Conservation (phyloP, 2,329 filamentous ascomycete genomes). For the Hypomyces perniciosus region DNA sequence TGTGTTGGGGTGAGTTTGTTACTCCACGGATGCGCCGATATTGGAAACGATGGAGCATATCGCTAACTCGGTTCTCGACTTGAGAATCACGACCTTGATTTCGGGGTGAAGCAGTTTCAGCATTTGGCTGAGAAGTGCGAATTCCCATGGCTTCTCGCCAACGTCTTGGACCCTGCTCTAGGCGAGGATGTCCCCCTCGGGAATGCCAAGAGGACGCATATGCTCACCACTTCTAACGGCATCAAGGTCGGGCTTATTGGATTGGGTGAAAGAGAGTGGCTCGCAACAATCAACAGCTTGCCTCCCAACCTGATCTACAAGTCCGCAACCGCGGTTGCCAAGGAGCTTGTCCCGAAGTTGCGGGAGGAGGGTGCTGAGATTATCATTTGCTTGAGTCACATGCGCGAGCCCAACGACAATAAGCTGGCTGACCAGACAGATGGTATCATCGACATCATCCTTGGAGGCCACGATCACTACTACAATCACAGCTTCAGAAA, state of each 20-base stretch:
- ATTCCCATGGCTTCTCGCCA: conserved; percentile 87
- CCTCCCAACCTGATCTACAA: conserved; percentile 78
- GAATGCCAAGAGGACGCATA: conserved; percentile 66
- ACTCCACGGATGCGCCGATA: conserved; percentile 1
- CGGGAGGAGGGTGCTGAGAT: conserved; percentile 75
- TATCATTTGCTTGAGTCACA: conserved; percentile 75
- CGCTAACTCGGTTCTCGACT: neutral
- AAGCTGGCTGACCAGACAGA: conserved; percentile 71
- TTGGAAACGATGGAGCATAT: conserved; percentile 12
- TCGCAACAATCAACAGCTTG: conserved; percentile 80
- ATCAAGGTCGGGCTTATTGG: conserved; percentile 83
- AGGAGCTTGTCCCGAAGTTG: conserved; percentile 66
- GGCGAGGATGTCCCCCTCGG: conserved; percentile 70
- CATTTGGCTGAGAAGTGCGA: conserved; percentile 67
- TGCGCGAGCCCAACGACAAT: conserved; percentile 82
- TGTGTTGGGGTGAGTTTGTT: conserved; percentile 64
- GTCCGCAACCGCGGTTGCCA: conserved; percentile 69
- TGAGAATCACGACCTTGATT: conserved; percentile 88
- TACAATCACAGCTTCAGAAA: conserved; percentile 75
- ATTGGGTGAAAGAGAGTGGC: conserved; percentile 80
- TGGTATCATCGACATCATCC: conserved; percentile 74
- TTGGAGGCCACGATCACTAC: conserved; percentile 87
- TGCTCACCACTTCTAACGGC: conserved; percentile 75
- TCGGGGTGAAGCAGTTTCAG: conserved; percentile 75
- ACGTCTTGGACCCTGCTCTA: conserved; percentile 77